phyloP scores from a whole-genome alignment of 1,284 basidiomycete genomes.

The Heliocybe sulcata region DNA sequence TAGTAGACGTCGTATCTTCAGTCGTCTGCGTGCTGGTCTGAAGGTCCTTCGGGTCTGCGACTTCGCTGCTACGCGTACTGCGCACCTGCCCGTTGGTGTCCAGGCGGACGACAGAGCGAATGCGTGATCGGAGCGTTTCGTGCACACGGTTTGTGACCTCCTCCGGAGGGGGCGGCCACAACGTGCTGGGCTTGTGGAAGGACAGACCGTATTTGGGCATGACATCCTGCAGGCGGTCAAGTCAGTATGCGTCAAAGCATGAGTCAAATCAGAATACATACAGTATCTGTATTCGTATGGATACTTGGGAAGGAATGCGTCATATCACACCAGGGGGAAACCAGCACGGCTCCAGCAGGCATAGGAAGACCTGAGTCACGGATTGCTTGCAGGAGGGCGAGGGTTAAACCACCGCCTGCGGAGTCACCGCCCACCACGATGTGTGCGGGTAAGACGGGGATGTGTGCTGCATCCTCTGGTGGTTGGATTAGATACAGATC shows the following conservation, averaged over 20 bases:
- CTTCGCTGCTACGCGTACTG: neutral
- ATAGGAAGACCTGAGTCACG: slow-evolving; percentile 79
- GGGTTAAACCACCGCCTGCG: slow-evolving; percentile 85
- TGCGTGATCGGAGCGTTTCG: slow-evolving; percentile 49
- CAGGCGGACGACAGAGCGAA: slow-evolving; percentile 51
- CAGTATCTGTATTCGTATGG: slow-evolving; percentile 78
- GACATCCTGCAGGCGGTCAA: slow-evolving; percentile 47
- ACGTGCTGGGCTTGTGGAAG: slow-evolving; percentile 76
- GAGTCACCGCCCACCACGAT: slow-evolving; percentile 90
- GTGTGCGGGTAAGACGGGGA: slow-evolving; percentile 74
- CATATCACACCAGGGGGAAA: slow-evolving; percentile 91
- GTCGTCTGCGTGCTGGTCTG: neutral
- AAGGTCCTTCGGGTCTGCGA: neutral
- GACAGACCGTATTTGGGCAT: slow-evolving; percentile 64
- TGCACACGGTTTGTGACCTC: slow-evolving; percentile 63
- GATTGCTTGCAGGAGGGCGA: slow-evolving; percentile 87
- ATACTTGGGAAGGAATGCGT: slow-evolving; percentile 94
- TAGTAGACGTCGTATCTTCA: slow-evolving; percentile 1
- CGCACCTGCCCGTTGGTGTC: slow-evolving; percentile 9
- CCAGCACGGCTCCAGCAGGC: slow-evolving; percentile 81
- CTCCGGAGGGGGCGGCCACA: slow-evolving; percentile 89
- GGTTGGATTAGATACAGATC: slow-evolving; percentile 67
- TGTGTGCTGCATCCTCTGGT: slow-evolving; percentile 60
- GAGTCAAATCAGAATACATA: slow-evolving; percentile 22
- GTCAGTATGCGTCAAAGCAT: slow-evolving; percentile 1